These are phyloP conservation scores for Nissolia schottii DNA, from an alignment of 306 rosid species.

Conservation along the genomic window DNA sequence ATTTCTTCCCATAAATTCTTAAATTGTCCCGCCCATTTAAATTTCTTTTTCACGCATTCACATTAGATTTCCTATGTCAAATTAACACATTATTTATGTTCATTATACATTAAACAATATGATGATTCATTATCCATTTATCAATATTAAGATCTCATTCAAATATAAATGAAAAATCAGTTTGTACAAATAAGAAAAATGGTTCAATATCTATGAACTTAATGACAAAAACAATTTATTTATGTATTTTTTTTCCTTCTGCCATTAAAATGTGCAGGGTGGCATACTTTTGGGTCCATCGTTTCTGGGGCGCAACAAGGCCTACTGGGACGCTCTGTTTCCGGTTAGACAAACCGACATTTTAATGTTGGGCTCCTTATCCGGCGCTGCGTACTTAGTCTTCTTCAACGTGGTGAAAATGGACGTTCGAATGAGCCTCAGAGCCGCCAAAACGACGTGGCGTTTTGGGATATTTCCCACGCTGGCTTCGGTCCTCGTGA, in stretches of 20 bases:
- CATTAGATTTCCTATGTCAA: too few relatives aligned
- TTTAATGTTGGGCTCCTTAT: neutral
- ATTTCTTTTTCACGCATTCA: too few relatives aligned
- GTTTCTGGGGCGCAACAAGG: neutral
- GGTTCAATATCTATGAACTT: too few relatives aligned
- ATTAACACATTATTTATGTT: too few relatives aligned
- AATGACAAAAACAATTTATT: too few relatives aligned
- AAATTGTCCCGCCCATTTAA: too few relatives aligned
- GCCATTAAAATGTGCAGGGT: constrained; percentile 34
- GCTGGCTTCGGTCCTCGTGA: neutral
- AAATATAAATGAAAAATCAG: too few relatives aligned
- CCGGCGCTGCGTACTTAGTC: neutral
- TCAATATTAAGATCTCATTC: too few relatives aligned
- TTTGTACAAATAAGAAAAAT: too few relatives aligned
- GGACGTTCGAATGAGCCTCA: constrained; percentile 19
- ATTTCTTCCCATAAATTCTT: neutral
- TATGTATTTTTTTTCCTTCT: too few relatives aligned
- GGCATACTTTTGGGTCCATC: constrained; percentile 46
- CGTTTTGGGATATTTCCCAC: constrained; percentile 19
- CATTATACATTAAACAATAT: too few relatives aligned
- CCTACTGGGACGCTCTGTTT: neutral
- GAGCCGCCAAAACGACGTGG: constrained; percentile 33
- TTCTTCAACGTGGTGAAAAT: constrained; percentile 28
- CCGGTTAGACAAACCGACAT: constrained; percentile 2
- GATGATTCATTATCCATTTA: too few relatives aligned